A percentile compares a stretch with the other conserved stretches of the same genome.
Evolutionary conservation across 2,329 filamentous ascomycete genomes (phyloP).

Genomic region (Paracoccidioides brasiliensis): DNA sequence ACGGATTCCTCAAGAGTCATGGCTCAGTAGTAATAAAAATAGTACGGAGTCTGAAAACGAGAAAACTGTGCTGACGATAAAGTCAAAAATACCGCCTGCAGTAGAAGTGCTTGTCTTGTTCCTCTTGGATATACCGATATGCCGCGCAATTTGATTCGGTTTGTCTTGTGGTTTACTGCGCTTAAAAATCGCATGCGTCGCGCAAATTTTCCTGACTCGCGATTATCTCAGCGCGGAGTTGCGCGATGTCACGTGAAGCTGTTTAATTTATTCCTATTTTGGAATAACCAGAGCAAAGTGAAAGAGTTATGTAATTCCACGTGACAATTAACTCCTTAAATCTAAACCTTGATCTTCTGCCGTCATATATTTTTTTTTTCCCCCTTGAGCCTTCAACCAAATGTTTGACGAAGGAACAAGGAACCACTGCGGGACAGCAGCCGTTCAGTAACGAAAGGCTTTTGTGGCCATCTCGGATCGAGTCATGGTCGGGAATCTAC

Average conservation of each 20-base stretch:
- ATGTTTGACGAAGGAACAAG: neutral
- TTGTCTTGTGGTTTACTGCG: neutral
- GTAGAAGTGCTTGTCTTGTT: neutral
- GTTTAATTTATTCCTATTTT: neutral
- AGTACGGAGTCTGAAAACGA: neutral
- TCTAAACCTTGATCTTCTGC: neutral
- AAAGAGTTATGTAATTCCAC: neutral
- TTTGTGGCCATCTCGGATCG: conserved; percentile 2
- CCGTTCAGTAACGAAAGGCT: neutral
- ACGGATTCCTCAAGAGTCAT: conserved; percentile 1
- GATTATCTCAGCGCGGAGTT: neutral
- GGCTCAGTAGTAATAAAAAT: neutral
- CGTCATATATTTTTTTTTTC: neutral
- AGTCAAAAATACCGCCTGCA: neutral
- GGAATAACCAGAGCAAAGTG: neutral
- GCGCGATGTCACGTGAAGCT: conserved; percentile 9
- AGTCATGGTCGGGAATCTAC: conserved; percentile 21
- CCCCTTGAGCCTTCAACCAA: neutral
- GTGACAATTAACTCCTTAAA: neutral
- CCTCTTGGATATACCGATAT: neutral
- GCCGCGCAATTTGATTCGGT: too few species aligned
- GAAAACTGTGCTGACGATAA: neutral
- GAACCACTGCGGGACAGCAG: neutral
- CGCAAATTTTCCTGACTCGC: neutral
- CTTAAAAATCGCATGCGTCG: neutral